These are phyloP conservation scores for Metroxylon sagu DNA, from an alignment of 176 grass and related monocot species.

Conservation along the genomic window DNA sequence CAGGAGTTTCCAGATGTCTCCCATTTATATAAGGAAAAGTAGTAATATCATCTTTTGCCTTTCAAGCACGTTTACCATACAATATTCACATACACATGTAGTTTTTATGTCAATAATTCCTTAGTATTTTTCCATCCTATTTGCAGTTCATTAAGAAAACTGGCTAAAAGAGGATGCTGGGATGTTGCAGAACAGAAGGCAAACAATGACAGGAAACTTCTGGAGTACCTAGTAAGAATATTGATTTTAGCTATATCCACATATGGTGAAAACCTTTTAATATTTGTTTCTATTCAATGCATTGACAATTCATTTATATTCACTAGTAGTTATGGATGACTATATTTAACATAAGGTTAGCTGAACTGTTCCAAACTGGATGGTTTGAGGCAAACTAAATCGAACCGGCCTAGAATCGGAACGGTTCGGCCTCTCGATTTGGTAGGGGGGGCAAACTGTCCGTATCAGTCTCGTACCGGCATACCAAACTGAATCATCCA, in stretches of 20 bases:
- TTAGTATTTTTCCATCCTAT: neutral
- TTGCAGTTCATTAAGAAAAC: slow-evolving; percentile 71
- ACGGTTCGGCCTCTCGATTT: no score
- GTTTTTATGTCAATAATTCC: neutral
- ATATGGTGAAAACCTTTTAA: neutral
- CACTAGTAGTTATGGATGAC: no score
- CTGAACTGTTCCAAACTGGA: no score
- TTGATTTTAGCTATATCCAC: no score
- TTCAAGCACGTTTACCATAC: slow-evolving; percentile 10
- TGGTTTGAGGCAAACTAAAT: no score
- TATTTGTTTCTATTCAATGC: neutral
- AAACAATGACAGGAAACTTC: slow-evolving; percentile 62
- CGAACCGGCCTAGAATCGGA: no score
- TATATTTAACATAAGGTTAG: no score
- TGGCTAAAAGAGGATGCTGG: slow-evolving; percentile 95
- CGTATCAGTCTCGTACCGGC: no score
- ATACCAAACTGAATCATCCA: no score
- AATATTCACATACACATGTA: neutral
- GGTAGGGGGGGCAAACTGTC: no score
- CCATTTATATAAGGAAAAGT: slow-evolving; percentile 88
- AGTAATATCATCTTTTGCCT: neutral
- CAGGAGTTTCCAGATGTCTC: slow-evolving; percentile 78
- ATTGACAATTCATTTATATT: no score
- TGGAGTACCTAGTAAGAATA: slow-evolving; percentile 73
- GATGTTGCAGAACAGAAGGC: slow-evolving; percentile 76